Percentiles rank a stretch among this genome's conserved stretches.
phyloP scores from a whole-genome alignment of 2,329 filamentous ascomycete genomes.

The Ciborinia camelliae region DNA sequence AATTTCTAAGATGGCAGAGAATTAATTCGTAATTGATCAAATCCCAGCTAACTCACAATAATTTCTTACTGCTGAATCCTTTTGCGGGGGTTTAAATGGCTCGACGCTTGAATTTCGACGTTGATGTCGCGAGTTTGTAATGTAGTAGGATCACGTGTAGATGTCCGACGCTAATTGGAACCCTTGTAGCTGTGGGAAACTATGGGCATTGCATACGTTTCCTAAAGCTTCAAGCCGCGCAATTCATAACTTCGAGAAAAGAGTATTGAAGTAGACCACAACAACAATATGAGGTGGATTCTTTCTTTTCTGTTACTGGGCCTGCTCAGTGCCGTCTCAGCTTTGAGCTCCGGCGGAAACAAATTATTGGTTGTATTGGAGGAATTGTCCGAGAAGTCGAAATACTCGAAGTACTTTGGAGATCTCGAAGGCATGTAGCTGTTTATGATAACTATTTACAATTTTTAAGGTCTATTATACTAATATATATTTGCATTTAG shows the following conservation, averaged over 20 bases:
- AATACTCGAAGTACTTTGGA: constrained; percentile 77
- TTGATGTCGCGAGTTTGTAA: constrained; percentile 23
- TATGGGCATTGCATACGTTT: constrained; percentile 39
- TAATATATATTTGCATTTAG: constrained; percentile 46
- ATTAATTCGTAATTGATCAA: not conserved
- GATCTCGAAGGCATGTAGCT: constrained; percentile 62
- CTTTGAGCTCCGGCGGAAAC: constrained; percentile 74
- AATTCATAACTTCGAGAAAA: constrained; percentile 19
- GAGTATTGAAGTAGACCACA: constrained; percentile 27
- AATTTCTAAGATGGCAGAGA: not conserved
- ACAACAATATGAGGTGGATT: constrained; percentile 65
- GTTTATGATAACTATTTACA: constrained; percentile 20
- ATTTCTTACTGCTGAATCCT: constrained; percentile 1
- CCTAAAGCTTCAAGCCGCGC: constrained; percentile 36
- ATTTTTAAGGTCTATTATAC: constrained; percentile 10
- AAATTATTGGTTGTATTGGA: constrained; percentile 85
- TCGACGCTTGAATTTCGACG: constrained; percentile 19
- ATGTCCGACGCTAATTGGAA: constrained; percentile 17
- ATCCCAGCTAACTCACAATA: not conserved
- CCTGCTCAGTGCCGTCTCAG: constrained; percentile 64
- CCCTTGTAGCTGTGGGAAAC: constrained; percentile 20
- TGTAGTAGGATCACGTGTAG: constrained; percentile 24
- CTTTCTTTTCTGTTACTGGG: constrained; percentile 67
- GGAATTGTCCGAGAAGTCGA: constrained; percentile 72
- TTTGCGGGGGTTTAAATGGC: not conserved